Evolutionary conservation across 441 rosid genomes (phyloP).

Genomic region (Populus tomentosa): DNA sequence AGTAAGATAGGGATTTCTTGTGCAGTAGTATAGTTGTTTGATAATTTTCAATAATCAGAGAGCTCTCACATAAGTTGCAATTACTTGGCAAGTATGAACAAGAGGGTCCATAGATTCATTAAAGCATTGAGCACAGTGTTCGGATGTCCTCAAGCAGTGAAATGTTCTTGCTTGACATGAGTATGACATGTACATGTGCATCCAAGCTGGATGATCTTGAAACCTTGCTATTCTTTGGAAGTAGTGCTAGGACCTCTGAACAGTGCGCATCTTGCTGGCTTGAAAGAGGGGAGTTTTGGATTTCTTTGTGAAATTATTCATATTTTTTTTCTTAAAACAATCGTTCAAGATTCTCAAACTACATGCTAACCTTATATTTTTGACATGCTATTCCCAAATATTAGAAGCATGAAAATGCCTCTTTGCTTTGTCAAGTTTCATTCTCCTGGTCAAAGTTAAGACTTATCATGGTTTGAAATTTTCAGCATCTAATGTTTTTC

Average conservation of each 20-base stretch:
- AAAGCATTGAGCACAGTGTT: background rate
- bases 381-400: background rate
- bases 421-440: background rate
- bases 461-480: background rate
- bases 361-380: background rate
- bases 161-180: background rate
- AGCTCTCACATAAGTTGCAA: background rate
- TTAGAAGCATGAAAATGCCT: background rate
- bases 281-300: background rate
- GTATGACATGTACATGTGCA: background rate
- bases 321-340: background rate
- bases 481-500: conserved; percentile 3
- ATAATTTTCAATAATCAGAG: background rate
- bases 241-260: background rate
- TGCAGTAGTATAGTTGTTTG: background rate
- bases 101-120: background rate
- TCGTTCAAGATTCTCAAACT: background rate
- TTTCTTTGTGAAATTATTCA: background rate
- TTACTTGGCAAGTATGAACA: background rate
- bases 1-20: background rate
- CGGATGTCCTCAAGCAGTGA: background rate
- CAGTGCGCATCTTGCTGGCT: background rate
- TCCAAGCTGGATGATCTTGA: background rate
- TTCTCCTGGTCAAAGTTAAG: background rate
- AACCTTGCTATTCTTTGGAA: background rate